phyloP scores from a whole-genome alignment of 2,329 filamentous ascomycete genomes.

The Lachnellula subtilissima region DNA sequence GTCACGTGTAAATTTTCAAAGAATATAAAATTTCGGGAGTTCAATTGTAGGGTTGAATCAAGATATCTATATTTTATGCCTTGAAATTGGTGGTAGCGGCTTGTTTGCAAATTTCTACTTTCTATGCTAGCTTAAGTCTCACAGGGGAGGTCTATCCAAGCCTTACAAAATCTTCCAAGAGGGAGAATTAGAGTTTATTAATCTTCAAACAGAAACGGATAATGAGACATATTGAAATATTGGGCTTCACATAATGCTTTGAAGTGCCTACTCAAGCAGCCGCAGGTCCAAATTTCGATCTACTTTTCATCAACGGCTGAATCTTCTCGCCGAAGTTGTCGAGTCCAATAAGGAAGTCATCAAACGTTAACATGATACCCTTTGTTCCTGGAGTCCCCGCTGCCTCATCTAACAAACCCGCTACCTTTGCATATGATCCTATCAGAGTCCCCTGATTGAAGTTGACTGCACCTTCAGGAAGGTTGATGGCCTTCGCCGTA shows the following conservation, averaged over 20 bases:
- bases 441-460: conserved; percentile 31
- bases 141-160: no score
- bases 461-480: conserved; percentile 31
- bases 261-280: neutral
- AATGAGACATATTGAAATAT: no score
- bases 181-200: no score
- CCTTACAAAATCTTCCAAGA: no score
- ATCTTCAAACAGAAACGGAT: no score
- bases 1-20: neutral
- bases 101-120: no score
- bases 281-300: conserved; percentile 10
- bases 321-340: conserved; percentile 32
- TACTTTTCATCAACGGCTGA: conserved; percentile 34
- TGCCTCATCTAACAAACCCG: conserved; percentile 31
- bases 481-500: conserved; percentile 25
- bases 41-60: no score
- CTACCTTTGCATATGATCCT: conserved; percentile 29
- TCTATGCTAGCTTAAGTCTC: no score
- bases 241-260: neutral
- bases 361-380: conserved; percentile 33
- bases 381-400: conserved; percentile 31
- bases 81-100: no score
- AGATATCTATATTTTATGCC: no score
- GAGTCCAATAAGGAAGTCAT: conserved; percentile 31
- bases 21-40: no score